Evolutionary conservation across 1,284 basidiomycete genomes (phyloP).

Genomic region (Cutaneotrichosporon sp.): DNA sequence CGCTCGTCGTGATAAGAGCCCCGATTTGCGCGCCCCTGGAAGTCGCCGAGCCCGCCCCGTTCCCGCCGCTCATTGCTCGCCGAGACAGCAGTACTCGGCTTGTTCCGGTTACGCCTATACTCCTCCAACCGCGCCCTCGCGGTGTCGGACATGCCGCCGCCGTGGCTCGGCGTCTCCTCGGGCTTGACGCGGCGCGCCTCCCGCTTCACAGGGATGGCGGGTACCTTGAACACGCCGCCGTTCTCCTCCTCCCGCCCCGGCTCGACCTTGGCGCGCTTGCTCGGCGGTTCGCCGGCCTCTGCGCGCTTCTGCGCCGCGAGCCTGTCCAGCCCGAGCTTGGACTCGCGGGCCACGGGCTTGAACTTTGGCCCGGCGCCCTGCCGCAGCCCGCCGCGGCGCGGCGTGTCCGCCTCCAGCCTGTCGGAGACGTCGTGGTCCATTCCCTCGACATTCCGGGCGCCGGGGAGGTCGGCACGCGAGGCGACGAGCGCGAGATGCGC

Average conservation of each 20-base stretch:
- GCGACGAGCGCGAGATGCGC: conserved; percentile 60
- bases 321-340: conserved; percentile 79
- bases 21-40: conserved; percentile 45
- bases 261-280: conserved; percentile 68
- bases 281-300: conserved; percentile 55
- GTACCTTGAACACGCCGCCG: conserved; percentile 81
- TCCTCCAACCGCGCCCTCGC: conserved; percentile 75
- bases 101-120: conserved; percentile 67
- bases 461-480: not conserved
- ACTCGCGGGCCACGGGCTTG: conserved; percentile 67
- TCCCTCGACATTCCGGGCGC: conserved; percentile 54
- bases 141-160: conserved; percentile 76
- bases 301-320: conserved; percentile 83
- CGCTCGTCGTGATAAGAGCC: conserved; percentile 58
- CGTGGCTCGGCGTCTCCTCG: conserved; percentile 91
- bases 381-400: conserved; percentile 73
- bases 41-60: conserved; percentile 45
- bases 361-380: conserved; percentile 72
- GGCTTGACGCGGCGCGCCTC: conserved; percentile 69
- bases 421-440: conserved; percentile 79
- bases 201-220: conserved; percentile 62
- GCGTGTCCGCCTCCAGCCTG: conserved; percentile 73
- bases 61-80: conserved; percentile 27
- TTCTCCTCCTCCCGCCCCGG: conserved; percentile 51
- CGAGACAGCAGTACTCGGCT: conserved; percentile 42